Base-by-base conservation (phyloP, 768 basidiomycete genomes). In the Suillus decipiens region DNA sequence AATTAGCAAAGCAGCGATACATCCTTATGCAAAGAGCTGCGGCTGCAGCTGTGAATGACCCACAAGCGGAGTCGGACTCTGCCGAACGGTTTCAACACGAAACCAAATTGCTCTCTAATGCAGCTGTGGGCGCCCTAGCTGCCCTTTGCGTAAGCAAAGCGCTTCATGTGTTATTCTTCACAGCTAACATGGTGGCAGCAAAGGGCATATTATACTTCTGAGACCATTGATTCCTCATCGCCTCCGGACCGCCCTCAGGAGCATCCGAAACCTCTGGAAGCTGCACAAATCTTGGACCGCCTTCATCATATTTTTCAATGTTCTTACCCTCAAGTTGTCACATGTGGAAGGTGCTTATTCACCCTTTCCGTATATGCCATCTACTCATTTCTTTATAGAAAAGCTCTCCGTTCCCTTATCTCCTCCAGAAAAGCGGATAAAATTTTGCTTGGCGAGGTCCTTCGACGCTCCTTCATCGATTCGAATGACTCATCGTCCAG, bases 61-160 rank as follows among this genome's bases (percentile, higher is more conserved):
- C 84, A 10, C 80, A 83, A 41, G 77, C 80, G 41, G 84, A 86
- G 61, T 75, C 77, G 19, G 80, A 83, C 48, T 80, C 81, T 43
- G 70, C 80, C 24, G 88, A 89, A 68, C 80, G 82, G 28, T 89
- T 91, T 68, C 83, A 86, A 65, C 81, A 83, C 43, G 94, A 95
- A 72, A 89, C 89, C 2, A 80, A 82, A 47, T 67, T 86, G 60
- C 77, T 97, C 34, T 94, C 93, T 0, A 81, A 87, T 68, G 93
- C 95, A 17, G 89, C 95, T 19, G 84, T 90, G n/a, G 89, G 93
- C 43, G 92, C 95, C 3, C 78, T 96, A 77, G 86, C 92, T n/a
- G 86, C 93, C 10, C 82, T 96, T 64, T 92, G 90, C 71, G 95
- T 96, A 69, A 78, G 95, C 88, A 45, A 5, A 22, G 17, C 34